Base-by-base conservation (phyloP, 1,139 yeast genomes). In the Scheffersomyces insectosa region DNA sequence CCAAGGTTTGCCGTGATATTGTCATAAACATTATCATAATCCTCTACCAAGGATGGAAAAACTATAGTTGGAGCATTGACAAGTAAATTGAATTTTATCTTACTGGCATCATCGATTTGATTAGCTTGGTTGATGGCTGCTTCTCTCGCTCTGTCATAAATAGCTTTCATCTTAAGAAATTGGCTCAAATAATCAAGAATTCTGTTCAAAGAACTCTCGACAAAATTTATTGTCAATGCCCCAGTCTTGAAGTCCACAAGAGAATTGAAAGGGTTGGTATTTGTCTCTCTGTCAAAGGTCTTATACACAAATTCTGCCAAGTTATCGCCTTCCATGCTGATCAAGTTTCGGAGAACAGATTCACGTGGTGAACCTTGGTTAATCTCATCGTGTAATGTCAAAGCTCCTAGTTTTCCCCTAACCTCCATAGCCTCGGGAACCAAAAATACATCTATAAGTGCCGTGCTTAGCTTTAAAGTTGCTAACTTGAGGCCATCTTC, bases 401-500 rank as follows among this genome's bases (percentile, higher is more conserved):
- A 69, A 0, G 89, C 93, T 11, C 98, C 99, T 16, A 93, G 65
- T 38, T 75, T 80, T n/a, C 95, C 84, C 16, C 66, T 71, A 1
- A 91, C 79, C 52, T 85, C 88, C 83, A 91, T 74, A 35, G 82
- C 82, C 51, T 86, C 96, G 0, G 95, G 95, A 14, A 89, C 68
- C 35, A 90, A 62, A 33, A 83, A 72, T 6, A 88, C 80, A 12
- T 74, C 68, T 38, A 90, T 77, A 40, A 79, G 77, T 2, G 97
- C 97, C 8, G 87, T 80, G 43, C 89, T 84, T 42, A 95, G 69
- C 42, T 80, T 78, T 47, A 91, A 60, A 0, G 97, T 89, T 0
- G 97, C 96, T 38, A 95, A 63, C 51, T 87, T 85, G 36, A 84
- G 73, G 3, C 93, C 86, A 49, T 89, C 96, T 56, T 93, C 98